Base-by-base conservation (phyloP, 768 basidiomycete species). In the Panus rudis region DNA sequence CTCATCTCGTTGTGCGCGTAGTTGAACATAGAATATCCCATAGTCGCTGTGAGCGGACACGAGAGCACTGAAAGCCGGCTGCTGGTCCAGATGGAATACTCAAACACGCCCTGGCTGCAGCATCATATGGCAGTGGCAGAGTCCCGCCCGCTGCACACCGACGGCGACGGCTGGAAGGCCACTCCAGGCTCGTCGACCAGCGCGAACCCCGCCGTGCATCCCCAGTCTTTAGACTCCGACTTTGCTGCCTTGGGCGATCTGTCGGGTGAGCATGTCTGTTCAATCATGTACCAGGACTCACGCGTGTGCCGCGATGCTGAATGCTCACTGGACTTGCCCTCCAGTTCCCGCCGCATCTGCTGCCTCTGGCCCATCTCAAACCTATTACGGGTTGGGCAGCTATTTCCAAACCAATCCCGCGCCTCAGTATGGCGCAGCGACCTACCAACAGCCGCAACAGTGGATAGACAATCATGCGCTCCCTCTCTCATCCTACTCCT, bases 401-500 rank as follows among this genome's bases (percentile, higher is more conserved):
- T 75, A 66, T 52, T 72, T 68, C 41, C 53, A 68, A 33, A 57
- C 64, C 11, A 55, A 60, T 43, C 64, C 70, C 24, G 59, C 68
- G 3, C 64, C 68, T 3, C 71, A 73, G 11, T 79, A 72, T 57
- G 73, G 73, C 47, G 68, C 73, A 6, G 69, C 77, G 54, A 56
- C 72, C 2, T 84, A 81, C n/a, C n/a, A n/a, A n/a, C n/a, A n/a
- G n/a, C n/a, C n/a, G n/a, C n/a, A n/a, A n/a, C n/a, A 14, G 16
- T 35, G 33, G 33, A 7, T 20, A 17, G 16, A 17, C 7, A 16
- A 14, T 7, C 33, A 35, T 6, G 58, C 64, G 2, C 41, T 86
- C 1, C 85, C 85, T 0, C 59, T 88, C 22, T 86, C 85, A 12
- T 78, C 64, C 46, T 88, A 86, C 48, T 88, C 86, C n/a, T 77